Percentiles rank a stretch among this genome's conserved stretches.
These are phyloP conservation scores for Stachybotrys echinatus DNA, from an alignment of 2,329 filamentous ascomycete species.

Conservation along the genomic window DNA sequence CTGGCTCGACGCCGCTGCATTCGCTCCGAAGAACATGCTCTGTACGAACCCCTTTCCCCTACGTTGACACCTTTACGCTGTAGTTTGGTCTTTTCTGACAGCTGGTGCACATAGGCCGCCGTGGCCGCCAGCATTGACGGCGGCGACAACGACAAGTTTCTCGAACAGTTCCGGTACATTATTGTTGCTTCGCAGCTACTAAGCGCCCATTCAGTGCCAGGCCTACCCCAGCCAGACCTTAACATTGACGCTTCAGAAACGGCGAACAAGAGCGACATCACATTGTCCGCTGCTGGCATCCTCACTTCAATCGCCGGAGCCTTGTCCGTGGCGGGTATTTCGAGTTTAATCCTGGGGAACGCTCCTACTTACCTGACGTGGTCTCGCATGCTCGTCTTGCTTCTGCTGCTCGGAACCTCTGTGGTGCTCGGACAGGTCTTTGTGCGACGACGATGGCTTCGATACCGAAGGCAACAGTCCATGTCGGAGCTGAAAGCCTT, in stretches of 20 bases:
- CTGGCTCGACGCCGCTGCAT: constrained; percentile 30
- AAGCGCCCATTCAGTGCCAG: constrained; percentile 57
- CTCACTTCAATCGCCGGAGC: constrained; percentile 47
- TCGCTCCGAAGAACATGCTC: constrained; percentile 46
- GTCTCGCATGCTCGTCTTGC: constrained; percentile 45
- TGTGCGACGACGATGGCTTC: constrained; percentile 74
- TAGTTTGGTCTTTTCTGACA: constrained; percentile 3
- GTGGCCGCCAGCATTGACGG: constrained; percentile 69
- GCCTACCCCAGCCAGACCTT: constrained; percentile 19
- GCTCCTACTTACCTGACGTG: constrained; percentile 48
- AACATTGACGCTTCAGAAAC: constrained; percentile 10
- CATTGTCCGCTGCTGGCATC: constrained; percentile 37
- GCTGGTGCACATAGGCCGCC: constrained; percentile 44
- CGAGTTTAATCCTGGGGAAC: constrained; percentile 63
- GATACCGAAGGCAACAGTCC: constrained; percentile 70
- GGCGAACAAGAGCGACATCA: constrained; percentile 15
- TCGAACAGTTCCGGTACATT: constrained; percentile 90
- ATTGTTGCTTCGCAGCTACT: constrained; percentile 89
- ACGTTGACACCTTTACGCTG: neutral
- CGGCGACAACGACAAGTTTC: constrained; percentile 76
- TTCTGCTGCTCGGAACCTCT: constrained; percentile 48
- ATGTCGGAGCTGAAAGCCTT: constrained; percentile 64
- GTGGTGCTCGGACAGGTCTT: constrained; percentile 60
- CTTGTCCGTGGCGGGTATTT: constrained; percentile 61
- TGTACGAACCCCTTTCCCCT: constrained; percentile 28